phyloP scores from a whole-genome alignment of 441 rosid genomes.

The Arabidopsis hybrid region DNA sequence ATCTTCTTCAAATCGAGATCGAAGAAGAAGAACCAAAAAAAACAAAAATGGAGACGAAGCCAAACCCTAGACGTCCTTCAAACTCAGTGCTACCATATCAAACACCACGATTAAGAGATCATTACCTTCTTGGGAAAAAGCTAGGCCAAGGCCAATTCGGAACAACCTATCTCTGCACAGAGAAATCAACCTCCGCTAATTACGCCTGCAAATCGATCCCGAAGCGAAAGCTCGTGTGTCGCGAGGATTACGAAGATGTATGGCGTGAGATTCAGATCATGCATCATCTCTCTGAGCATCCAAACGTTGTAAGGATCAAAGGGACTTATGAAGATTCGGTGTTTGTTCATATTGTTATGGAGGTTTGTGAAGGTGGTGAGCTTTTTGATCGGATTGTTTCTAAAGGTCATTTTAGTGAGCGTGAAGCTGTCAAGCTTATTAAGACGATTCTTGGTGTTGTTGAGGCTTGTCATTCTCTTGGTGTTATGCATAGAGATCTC shows the following conservation, averaged over 20 bases:
- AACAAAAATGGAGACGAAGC: slow-evolving; percentile 17
- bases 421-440: slow-evolving; percentile 64
- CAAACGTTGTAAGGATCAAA: slow-evolving; percentile 58
- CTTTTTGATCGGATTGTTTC: slow-evolving; percentile 65
- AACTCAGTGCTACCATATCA: slow-evolving; percentile 56
- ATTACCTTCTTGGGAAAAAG: slow-evolving; percentile 52
- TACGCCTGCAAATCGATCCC: slow-evolving; percentile 72
- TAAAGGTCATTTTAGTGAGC: slow-evolving; percentile 66
- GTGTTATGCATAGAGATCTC: slow-evolving; percentile 76
- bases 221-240: slow-evolving; percentile 62
- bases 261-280: slow-evolving; percentile 83
- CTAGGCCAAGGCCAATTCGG: slow-evolving; percentile 75
- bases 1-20: slow-evolving; percentile 32
- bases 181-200: slow-evolving; percentile 44
- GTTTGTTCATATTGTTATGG: slow-evolving; percentile 68
- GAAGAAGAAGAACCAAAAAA: too few species aligned
- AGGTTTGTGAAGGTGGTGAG: slow-evolving; percentile 70
- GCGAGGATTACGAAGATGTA: slow-evolving; percentile 82
- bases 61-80: slow-evolving; percentile 48
- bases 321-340: slow-evolving; percentile 60
- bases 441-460: slow-evolving; percentile 69
- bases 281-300: slow-evolving; percentile 69
- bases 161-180: slow-evolving; percentile 62
- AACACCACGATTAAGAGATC: slow-evolving; percentile 53
- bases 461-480: slow-evolving; percentile 72